Percentiles rank a stretch among this genome's conserved stretches.
phyloP scores from a whole-genome alignment of 2,329 filamentous ascomycete species.

The Sphaceloma murrayae region DNA sequence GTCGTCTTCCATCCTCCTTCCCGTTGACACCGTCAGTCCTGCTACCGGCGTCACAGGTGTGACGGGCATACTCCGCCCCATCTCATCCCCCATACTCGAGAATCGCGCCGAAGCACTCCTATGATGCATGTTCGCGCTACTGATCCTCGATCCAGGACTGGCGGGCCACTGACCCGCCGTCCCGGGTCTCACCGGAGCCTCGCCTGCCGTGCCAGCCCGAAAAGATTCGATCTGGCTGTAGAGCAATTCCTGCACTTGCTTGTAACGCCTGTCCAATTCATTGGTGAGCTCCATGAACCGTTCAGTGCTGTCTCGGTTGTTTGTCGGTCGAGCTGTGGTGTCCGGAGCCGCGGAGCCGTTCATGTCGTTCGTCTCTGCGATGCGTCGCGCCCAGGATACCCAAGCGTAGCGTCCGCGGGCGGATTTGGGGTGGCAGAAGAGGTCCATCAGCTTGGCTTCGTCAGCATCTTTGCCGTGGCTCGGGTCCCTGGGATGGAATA shows the following conservation, averaged over 20 bases:
- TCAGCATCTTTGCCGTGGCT: constrained; percentile 12
- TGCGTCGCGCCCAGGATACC: constrained; percentile 35
- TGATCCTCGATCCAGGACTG: neutral
- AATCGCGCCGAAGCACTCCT: neutral
- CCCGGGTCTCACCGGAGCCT: constrained; percentile 11
- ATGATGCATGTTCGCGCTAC: neutral
- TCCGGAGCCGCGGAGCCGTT: constrained; percentile 3
- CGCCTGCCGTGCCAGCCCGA: too few species aligned
- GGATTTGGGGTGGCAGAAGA: constrained; percentile 28
- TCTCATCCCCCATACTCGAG: neutral
- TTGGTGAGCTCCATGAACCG: too few species aligned
- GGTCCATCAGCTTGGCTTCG: constrained; percentile 31
- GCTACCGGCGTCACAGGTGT: neutral
- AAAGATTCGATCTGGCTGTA: too few species aligned
- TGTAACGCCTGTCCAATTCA: neutral
- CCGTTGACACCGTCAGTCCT: neutral
- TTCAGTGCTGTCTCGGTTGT: too few species aligned
- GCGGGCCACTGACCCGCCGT: neutral
- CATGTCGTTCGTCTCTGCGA: constrained; percentile 23
- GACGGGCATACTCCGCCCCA: neutral
- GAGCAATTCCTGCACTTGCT: too few species aligned
- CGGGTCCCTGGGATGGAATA: neutral
- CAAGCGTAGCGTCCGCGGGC: constrained; percentile 34
- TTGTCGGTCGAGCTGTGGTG: too few species aligned
- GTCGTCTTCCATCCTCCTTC: constrained; percentile 1